phyloP scores from a whole-genome alignment of 495 filamentous ascomycete species.

The Polyplosphaeria fusca region DNA sequence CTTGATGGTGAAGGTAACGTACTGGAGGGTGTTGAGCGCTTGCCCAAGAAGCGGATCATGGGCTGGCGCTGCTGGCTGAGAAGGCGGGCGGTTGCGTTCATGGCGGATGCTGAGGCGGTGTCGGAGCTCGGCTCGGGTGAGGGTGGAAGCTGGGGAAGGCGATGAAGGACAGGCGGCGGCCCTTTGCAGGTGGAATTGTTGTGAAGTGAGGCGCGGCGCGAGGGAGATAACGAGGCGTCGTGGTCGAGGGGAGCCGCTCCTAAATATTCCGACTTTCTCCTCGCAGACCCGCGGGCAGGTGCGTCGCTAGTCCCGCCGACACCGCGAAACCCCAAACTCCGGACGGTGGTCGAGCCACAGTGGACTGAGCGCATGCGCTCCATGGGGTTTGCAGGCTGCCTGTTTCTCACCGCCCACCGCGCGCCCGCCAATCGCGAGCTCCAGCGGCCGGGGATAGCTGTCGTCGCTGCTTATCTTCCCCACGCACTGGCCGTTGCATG shows the following conservation, averaged over 20 bases:
- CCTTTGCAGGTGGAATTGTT: not conserved
- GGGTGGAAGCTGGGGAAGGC: not conserved
- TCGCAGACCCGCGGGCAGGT: not conserved
- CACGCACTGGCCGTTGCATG: conserved; percentile 7
- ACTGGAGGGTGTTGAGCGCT: conserved; percentile 73
- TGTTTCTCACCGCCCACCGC: no score
- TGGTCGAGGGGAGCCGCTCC: conserved; percentile 11
- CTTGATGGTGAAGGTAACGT: conserved; percentile 38
- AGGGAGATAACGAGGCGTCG: conserved; percentile 2
- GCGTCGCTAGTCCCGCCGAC: not conserved
- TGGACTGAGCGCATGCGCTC: no score
- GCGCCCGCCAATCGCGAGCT: conserved; percentile 3
- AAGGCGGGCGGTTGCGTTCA: conserved; percentile 40
- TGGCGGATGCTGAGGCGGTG: conserved; percentile 27
- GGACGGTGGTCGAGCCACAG: not conserved
- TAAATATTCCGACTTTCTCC: no score
- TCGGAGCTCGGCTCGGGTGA: conserved; percentile 2
- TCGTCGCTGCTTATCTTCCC: conserved; percentile 15
- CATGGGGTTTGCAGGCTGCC: no score
- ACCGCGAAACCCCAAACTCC: not conserved
- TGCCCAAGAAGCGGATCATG: conserved; percentile 88
- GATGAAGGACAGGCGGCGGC: no score
- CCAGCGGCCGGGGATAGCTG: not conserved
- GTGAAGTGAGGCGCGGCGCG: not conserved
- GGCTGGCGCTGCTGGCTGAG: conserved; percentile 39